These are phyloP conservation scores for Narthecium ossifragum DNA, from an alignment of 106 monocot species.

Conservation along the genomic window DNA sequence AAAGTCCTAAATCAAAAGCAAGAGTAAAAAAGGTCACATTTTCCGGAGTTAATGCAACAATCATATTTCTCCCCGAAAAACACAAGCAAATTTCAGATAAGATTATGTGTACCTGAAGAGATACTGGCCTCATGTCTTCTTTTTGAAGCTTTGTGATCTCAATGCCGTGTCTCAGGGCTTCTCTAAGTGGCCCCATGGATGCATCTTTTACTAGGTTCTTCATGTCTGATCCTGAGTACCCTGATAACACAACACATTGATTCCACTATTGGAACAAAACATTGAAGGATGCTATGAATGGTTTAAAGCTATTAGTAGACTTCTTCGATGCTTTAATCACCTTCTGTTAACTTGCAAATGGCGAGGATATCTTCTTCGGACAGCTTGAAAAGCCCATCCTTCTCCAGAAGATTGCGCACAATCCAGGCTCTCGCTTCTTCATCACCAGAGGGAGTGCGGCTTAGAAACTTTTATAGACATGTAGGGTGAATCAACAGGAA, in stretches of 20 bases:
- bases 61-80: not conserved
- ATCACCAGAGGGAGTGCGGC: slow-evolving; percentile 10
- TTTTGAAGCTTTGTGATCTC: slow-evolving; percentile 73
- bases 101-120: slow-evolving; percentile 34
- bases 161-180: slow-evolving; percentile 67
- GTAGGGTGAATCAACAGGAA: not conserved
- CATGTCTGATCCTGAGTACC: slow-evolving; percentile 96
- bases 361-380: slow-evolving; percentile 62
- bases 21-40: no score
- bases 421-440: slow-evolving; percentile 95
- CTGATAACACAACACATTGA: slow-evolving; percentile 24
- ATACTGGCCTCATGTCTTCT: slow-evolving; percentile 80
- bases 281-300: not conserved
- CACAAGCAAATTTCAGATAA: not conserved
- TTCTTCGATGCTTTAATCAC: slow-evolving; percentile 11
- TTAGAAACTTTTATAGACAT: not conserved
- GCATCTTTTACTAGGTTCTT: slow-evolving; percentile 99
- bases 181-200: slow-evolving; percentile 93
- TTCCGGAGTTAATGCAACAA: not conserved
- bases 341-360: slow-evolving; percentile 92
- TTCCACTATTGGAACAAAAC: not conserved
- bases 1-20: slow-evolving; percentile 77
- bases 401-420: slow-evolving; percentile 72
- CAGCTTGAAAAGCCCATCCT: slow-evolving; percentile 90
- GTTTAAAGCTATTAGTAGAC: not conserved